Base-by-base conservation (phyloP, 2,329 filamentous ascomycete species). In the Phialocephala subalpina region DNA sequence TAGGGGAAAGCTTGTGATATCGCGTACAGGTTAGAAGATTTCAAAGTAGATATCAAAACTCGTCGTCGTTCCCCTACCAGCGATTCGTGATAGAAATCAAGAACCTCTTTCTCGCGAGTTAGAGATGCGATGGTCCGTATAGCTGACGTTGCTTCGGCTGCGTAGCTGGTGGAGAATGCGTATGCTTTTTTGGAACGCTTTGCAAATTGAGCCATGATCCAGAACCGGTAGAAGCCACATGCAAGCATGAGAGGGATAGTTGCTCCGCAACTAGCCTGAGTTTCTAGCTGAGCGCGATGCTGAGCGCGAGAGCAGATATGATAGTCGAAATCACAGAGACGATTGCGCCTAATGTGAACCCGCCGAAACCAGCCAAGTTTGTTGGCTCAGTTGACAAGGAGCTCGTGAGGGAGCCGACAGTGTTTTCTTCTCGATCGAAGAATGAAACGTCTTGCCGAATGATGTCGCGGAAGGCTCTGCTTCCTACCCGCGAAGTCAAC, bases 71-170 rank as follows among this genome's bases (percentile, higher is more conserved):
- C 93, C 1, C 74, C 75, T 0, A 84, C 89, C 36, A 96, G 86
- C 57, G 88, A 88, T 1, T 79, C 77, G 66, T 87, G 89, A 81
- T 97, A 99, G 60, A 89, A 84, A 1, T 79, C 74, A 72, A 93
- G 85, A 2, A 98, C 93, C 74, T 97, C 93, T 0, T 86, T 80
- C 80, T 99, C 96, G 9, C 95, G 87, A 0, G 94, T 97, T 52
- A 99, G 85, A 9, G 93, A 92, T 3, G 94, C 95, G 11, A 98
- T 94, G 1, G 96, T 98, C 59, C 95, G 91, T 71, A 98, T 97
- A 7, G 94, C 92, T 1, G 93, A 94, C 36, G 97, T 97, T 52
- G 94, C 94, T 78, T 99, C 96, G 56, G 94, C 96, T 11, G 96
- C 96, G 76, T 92, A 97, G 63, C 90, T 91, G 8, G 95, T 95